Conservation (phyloP, 108 stramenopile genomes). For the Schizochytrium sp. region DNA sequence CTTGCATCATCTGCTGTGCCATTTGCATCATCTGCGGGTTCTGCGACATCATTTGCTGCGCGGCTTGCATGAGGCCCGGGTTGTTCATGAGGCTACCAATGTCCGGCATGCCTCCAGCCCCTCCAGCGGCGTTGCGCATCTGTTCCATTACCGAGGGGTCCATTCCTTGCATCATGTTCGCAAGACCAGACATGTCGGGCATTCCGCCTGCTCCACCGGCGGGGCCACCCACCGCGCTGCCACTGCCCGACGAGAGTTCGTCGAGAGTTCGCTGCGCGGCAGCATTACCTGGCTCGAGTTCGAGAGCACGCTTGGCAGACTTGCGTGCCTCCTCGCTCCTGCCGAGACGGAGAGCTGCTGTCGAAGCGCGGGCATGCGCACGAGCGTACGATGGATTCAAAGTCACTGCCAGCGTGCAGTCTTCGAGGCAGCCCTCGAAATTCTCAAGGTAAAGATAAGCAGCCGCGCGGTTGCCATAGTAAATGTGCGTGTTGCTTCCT, state of each 20-base stretch:
- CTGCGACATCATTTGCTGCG: background rate
- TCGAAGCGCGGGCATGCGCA: background rate
- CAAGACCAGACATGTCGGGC: background rate
- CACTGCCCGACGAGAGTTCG: background rate
- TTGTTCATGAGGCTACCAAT: constrained; percentile 8
- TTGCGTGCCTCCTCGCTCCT: background rate
- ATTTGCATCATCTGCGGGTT: constrained; percentile 18
- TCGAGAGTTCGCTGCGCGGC: background rate
- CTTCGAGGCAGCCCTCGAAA: background rate
- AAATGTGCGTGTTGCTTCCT: background rate
- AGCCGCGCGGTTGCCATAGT: background rate
- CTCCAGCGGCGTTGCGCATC: background rate
- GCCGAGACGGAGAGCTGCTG: background rate
- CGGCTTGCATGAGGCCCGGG: constrained; percentile 4
- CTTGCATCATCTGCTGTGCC: constrained; percentile 18
- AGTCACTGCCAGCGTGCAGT: background rate
- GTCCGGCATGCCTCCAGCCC: background rate
- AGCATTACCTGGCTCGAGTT: background rate
- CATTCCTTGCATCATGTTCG: constrained; percentile 4
- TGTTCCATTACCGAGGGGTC: background rate
- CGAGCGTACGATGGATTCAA: background rate
- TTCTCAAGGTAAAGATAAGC: background rate
- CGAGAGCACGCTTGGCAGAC: background rate
- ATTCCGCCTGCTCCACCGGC: background rate
- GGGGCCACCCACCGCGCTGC: background rate